Evolutionary conservation across 2,329 filamentous ascomycete species (phyloP), one percentile per base, ranked within the genome.

Genomic region (Phyllosticta ampelicida): DNA sequence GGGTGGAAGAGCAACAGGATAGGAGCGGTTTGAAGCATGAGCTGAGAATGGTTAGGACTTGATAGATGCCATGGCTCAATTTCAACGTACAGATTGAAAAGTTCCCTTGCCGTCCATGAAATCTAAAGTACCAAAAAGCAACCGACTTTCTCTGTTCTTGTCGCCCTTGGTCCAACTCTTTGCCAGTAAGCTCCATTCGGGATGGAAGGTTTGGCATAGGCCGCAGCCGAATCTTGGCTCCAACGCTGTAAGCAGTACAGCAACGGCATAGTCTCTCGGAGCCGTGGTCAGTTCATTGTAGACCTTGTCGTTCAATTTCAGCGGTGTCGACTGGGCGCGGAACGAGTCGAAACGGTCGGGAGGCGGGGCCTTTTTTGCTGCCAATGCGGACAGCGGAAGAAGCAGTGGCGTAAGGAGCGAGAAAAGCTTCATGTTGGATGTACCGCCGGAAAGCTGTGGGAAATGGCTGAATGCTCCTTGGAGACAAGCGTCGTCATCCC

Each of bases 1-100:
- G 94, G 90, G 62, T 84, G 89, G 78, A 94, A 97, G 64, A 95
- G 77, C 51, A 96, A 77, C 50, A 99, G 80, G 48, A 97, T 86
- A 1, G 94, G 94, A 6, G 94, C 94, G 52, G 92, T 96, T 84
- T 96, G 89, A 49, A 99, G 84, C 73, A 88, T 86, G 65, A 97
- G 82, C 92, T 97, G 65, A 63, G 60, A 44, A 48, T 63, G 49
- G 51, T 71, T 55, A 71, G 64, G 58, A 59, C 48, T 60, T 5
- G 48, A n/a, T n/a, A n/a, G n/a, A n/a, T n/a, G n/a, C n/a, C n/a
- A n/a, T n/a, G n/a, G n/a, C n/a, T n/a, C n/a, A n/a, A n/a, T n/a
- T n/a, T n/a, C n/a, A n/a, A 13, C 54, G 19, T 78, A 96, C 91
- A 75, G 87, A 88, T 75, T 96, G 83, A 67, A 99, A 99, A 2